Conservation (phyloP, 805 yeast genomes). For the Sungouiella thailandica region DNA sequence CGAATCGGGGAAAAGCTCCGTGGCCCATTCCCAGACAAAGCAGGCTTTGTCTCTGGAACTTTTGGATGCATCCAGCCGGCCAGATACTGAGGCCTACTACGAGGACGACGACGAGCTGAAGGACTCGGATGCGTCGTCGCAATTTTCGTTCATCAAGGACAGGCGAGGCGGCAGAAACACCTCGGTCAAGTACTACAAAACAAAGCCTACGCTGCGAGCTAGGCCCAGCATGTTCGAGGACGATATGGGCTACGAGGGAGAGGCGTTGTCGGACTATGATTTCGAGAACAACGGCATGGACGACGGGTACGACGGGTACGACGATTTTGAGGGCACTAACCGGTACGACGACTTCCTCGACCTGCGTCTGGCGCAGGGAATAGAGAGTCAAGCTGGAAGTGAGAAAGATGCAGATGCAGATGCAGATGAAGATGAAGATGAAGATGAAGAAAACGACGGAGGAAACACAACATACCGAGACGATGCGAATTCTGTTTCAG, state of each 20-base stretch:
- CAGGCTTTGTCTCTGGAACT: conserved; percentile 2
- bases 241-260: conserved; percentile 29
- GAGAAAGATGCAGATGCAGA: neutral
- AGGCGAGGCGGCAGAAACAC: conserved; percentile 45
- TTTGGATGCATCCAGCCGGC: conserved; percentile 4
- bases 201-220: conserved; percentile 7
- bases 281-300: conserved; percentile 40
- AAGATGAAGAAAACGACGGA: no score
- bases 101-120: conserved; percentile 12
- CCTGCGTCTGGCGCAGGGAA: no score
- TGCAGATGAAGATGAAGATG: neutral
- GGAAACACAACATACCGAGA: no score
- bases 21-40: conserved; percentile 9
- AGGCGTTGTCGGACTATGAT: conserved; percentile 35
- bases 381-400: no score
- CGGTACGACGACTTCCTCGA: conserved; percentile 12
- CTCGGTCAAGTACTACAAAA: conserved; percentile 50
- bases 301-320: conserved; percentile 20
- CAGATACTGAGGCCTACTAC: conserved; percentile 3
- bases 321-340: conserved; percentile 6
- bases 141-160: conserved; percentile 49
- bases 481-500: no score
- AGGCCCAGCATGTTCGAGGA: conserved; percentile 2
- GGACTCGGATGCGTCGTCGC: conserved; percentile 25
- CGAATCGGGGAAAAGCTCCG: conserved; percentile 4